A percentile compares a stretch with the other conserved stretches of the same genome.
These are phyloP conservation scores for Chenopodium suecicum DNA, from an alignment of 148 eudicot genomes.

Conservation along the genomic window DNA sequence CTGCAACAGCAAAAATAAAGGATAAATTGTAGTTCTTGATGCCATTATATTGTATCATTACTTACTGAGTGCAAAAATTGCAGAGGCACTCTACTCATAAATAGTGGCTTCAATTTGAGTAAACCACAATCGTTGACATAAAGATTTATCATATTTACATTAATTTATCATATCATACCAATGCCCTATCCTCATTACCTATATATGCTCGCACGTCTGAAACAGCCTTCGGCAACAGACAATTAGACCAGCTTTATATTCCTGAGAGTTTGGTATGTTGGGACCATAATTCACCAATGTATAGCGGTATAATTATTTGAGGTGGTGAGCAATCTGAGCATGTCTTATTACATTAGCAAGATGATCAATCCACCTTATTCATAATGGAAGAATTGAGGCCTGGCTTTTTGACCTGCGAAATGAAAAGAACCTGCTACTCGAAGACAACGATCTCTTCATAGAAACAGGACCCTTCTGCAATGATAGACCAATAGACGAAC, in stretches of 20 bases:
- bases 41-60: neutral
- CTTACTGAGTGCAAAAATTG: slow-evolving; percentile 1
- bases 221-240: slow-evolving; percentile 14
- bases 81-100: slow-evolving; percentile 8
- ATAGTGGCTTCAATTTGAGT: slow-evolving; percentile 5
- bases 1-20: neutral
- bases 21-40: neutral
- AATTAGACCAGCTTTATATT: slow-evolving; percentile 3
- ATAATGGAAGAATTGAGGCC: slow-evolving; percentile 42
- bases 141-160: slow-evolving; percentile 4
- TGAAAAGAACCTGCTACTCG: slow-evolving; percentile 40
- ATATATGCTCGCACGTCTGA: neutral
- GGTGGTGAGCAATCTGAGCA: neutral
- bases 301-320: neutral
- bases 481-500: slow-evolving; percentile 40
- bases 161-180: neutral
- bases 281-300: neutral
- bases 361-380: slow-evolving; percentile 13
- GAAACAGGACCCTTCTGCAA: slow-evolving; percentile 44
- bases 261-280: too few relatives aligned
- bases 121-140: slow-evolving; percentile 14
- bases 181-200: neutral
- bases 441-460: slow-evolving; percentile 59
- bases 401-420: slow-evolving; percentile 47
- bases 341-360: neutral